Evolutionary conservation across 2,329 filamentous ascomycete genomes (phyloP).

Genomic region (Apiospora koreana): DNA sequence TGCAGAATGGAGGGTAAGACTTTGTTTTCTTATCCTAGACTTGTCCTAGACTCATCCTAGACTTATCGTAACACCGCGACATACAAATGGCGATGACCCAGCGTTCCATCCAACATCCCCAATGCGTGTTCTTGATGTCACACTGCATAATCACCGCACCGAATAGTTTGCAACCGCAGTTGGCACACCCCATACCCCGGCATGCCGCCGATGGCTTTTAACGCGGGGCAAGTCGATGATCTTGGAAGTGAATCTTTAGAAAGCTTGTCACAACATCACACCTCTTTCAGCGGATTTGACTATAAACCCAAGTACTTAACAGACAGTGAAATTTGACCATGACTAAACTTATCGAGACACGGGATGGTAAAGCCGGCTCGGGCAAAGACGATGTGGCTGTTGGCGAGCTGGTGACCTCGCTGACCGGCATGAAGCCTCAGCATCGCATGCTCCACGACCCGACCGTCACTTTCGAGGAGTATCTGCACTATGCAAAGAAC

Average conservation of each 20-base stretch:
- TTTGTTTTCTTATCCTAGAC: no score
- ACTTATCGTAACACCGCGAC: no score
- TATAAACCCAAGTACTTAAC: neutral
- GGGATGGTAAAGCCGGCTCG: neutral
- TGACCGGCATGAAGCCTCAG: neutral
- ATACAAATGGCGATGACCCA: neutral
- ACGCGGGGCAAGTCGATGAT: neutral
- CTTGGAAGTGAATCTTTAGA: neutral
- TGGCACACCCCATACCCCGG: neutral
- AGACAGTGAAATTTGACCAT: neutral
- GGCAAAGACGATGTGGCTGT: neutral
- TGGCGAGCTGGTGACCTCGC: neutral
- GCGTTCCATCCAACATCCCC: neutral
- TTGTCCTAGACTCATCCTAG: no score
- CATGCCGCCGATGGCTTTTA: neutral
- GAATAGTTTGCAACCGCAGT: neutral
- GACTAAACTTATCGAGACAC: neutral
- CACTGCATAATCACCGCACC: neutral
- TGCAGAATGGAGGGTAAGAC: no score
- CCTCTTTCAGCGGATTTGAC: neutral
- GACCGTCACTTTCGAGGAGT: conserved; percentile 22
- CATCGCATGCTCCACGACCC: neutral
- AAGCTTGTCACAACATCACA: neutral
- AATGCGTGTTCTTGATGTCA: neutral
- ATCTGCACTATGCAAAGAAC: conserved; percentile 21